Conservation (phyloP, 441 rosid genomes). For the Sinapis alba region DNA sequence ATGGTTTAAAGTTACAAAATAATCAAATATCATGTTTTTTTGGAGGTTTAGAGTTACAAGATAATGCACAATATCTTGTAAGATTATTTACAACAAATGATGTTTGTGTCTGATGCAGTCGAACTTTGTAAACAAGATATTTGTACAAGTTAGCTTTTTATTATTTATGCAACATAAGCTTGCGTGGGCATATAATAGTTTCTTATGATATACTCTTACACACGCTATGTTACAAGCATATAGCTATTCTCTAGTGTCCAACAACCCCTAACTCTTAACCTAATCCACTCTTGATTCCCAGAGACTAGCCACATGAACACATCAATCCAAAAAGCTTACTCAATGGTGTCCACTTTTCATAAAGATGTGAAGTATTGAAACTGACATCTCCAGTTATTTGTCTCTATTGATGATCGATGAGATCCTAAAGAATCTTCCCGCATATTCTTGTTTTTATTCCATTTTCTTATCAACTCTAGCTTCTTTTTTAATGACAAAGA, state of each 20-base stretch:
- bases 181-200: slow-evolving; percentile 18
- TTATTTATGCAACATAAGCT: slow-evolving; percentile 34
- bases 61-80: not conserved
- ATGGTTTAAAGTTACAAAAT: not conserved
- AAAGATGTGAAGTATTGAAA: slow-evolving; percentile 21
- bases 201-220: slow-evolving; percentile 22
- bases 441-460: slow-evolving; percentile 15
- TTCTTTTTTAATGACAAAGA: not conserved
- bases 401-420: slow-evolving; percentile 20
- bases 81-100: not conserved
- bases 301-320: slow-evolving; percentile 15
- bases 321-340: slow-evolving; percentile 2
- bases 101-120: not conserved
- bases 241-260: not conserved
- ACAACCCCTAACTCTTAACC: not conserved
- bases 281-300: not conserved
- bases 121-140: not conserved
- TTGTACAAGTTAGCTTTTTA: not conserved
- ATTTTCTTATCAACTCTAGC: slow-evolving; percentile 2
- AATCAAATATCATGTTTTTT: no score
- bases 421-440: slow-evolving; percentile 38
- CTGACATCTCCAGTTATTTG: slow-evolving; percentile 25
- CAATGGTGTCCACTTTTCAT: slow-evolving; percentile 21
- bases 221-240: slow-evolving; percentile 25
- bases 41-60: no score